Base-by-base conservation (phyloP, 805 yeast species). In the Sporopachydermia quercuum region DNA sequence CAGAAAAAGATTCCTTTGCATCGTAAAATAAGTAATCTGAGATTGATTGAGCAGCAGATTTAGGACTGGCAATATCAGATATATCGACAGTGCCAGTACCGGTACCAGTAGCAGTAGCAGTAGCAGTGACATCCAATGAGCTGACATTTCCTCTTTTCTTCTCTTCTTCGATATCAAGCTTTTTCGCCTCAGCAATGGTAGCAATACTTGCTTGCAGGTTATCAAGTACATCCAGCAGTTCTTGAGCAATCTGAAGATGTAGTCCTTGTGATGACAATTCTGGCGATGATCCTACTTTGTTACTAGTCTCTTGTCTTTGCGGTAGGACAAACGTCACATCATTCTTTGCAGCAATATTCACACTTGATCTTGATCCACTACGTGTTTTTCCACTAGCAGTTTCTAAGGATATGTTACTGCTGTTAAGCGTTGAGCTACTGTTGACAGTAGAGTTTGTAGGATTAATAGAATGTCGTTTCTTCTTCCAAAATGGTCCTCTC, bases 191-290 rank as follows among this genome's bases (percentile, higher is more conserved):
- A 23, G n/a, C 30, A 8, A 23, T 23, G 30, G 30, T 23, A 23
- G 30, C n/a, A 8, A 23, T 23, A 23, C 30, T n/a, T 8, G 30
- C 30, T 23, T 23, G 30, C 30, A 23, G n/a, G 30, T 23, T 23
- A 23, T 8, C n/a, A n/a, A 23, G 30, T 23, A 23, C 30, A 23
- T 23, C 30, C 8, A 23, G 30, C 30, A 36, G 8, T 39, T 15
- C 15, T 18, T 34, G 27, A 15, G 50, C 34, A 48, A 59, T 53
- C 8, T n/a, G 8, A 8, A 23, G n/a, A 23, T 23, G 30, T n/a
- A 23, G 8, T 8, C 8, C 30, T n/a, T 23, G 30, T 8, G 13
- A 8, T n/a, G 30, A 8, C 8, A 23, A 23, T 23, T 23, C 30
- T 8, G 30, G 30, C n/a, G 30, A 23, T 23, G 30, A 23, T 8